phyloP scores from a whole-genome alignment of 371 early-diverging fungal species.

The Syncephalastrum contaminatum region DNA sequence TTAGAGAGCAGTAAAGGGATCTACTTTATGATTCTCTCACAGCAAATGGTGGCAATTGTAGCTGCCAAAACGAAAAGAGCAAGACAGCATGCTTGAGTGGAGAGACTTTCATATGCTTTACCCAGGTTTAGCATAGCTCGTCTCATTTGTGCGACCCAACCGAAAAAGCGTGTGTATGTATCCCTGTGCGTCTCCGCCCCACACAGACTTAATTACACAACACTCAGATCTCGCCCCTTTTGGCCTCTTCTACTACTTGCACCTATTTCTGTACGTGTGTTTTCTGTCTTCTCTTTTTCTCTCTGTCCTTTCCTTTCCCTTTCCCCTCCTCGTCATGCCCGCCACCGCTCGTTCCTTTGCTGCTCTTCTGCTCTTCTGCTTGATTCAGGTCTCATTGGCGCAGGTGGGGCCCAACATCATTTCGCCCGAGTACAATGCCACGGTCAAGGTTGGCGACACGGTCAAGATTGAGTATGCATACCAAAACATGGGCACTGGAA shows the following conservation, averaged over 20 bases:
- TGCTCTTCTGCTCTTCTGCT: not conserved
- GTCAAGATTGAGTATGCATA: conserved; percentile 34
- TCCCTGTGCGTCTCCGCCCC: conserved; percentile 1
- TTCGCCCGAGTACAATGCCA: conserved; percentile 27
- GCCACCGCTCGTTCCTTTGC: conserved; percentile 4
- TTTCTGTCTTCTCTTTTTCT: not conserved
- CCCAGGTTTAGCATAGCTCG: conserved; percentile 4
- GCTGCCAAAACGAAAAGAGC: too few relatives aligned
- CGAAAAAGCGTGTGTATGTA: conserved; percentile 2
- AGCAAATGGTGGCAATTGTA: too few relatives aligned
- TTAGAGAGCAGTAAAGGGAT: too few relatives aligned
- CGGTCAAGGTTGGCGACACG: conserved; percentile 27
- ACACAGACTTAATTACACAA: not conserved
- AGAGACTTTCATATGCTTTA: conserved; percentile 6
- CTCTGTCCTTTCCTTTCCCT: conserved; percentile 4
- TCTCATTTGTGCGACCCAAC: too few relatives aligned
- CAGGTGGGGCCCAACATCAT: conserved; percentile 35
- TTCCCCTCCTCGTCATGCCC: conserved; percentile 1
- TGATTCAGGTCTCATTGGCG: conserved; percentile 14
- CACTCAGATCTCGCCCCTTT: conserved; percentile 3
- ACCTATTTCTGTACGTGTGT: not conserved
- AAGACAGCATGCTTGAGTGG: too few relatives aligned
- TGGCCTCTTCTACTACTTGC: too few relatives aligned
- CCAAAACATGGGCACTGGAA: conserved; percentile 38
- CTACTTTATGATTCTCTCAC: too few relatives aligned